Evolutionary conservation across 345 rosid genomes (phyloP).

Genomic region (Schrenkiella parvula): DNA sequence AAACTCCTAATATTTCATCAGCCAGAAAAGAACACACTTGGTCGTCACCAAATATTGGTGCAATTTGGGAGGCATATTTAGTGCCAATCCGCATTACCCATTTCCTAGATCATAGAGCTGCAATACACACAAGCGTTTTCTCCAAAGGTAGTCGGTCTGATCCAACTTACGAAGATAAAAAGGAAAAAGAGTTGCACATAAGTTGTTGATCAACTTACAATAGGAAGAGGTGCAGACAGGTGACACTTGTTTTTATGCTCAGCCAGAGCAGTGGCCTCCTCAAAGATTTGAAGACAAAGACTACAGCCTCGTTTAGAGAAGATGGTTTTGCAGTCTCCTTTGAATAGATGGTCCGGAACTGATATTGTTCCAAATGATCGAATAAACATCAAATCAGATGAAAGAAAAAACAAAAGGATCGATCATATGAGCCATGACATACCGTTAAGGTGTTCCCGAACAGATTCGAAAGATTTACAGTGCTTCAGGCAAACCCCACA

Average conservation of each 20-base stretch:
- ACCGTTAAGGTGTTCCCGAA: slow-evolving; percentile 67
- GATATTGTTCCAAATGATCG: not conserved
- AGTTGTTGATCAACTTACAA: slow-evolving; percentile 39
- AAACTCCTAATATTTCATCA: not conserved
- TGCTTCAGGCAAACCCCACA: slow-evolving; percentile 70
- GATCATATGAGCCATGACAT: not conserved
- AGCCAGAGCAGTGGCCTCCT: slow-evolving; percentile 33
- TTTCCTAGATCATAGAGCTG: not conserved
- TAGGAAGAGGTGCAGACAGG: slow-evolving; percentile 43
- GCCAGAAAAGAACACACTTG: not conserved
- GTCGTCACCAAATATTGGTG: not conserved
- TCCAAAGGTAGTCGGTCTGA: not conserved
- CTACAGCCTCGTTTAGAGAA: slow-evolving; percentile 54
- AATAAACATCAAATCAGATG: not conserved
- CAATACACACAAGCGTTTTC: not conserved
- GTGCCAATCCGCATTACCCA: not conserved
- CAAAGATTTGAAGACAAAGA: slow-evolving; percentile 54
- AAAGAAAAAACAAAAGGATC: not conserved
- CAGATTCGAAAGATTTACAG: slow-evolving; percentile 63
- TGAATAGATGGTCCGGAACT: slow-evolving; percentile 44
- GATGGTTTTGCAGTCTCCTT: slow-evolving; percentile 41
- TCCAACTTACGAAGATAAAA: not conserved
- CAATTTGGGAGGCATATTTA: not conserved
- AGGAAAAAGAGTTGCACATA: not conserved
- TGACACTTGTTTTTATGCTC: slow-evolving; percentile 46